Percentiles rank a stretch among this genome's conserved stretches.
Conservation (phyloP, 129 eudicot genomes). For the Ambrosia trifida region DNA sequence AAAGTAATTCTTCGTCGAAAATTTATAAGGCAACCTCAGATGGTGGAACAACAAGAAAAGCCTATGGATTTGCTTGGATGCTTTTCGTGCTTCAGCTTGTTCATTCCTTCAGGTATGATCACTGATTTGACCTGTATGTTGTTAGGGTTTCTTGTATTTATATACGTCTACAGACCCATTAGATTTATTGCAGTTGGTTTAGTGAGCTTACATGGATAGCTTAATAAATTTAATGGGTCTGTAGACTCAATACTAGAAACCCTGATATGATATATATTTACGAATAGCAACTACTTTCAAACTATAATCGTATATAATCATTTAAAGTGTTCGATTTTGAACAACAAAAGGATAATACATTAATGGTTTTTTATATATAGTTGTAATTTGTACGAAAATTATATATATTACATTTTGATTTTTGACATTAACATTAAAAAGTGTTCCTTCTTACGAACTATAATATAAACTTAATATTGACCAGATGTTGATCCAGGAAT, state of each 20-base stretch:
- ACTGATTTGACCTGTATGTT: neutral
- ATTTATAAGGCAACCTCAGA: neutral
- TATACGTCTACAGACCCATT: too few species aligned
- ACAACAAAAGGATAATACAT: neutral
- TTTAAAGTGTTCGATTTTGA: neutral
- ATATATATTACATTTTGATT: neutral
- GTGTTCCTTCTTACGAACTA: neutral
- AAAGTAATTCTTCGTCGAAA: constrained; percentile 63
- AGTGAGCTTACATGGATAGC: too few species aligned
- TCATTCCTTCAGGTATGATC: constrained; percentile 43
- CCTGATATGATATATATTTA: too few species aligned
- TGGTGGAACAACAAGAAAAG: constrained; percentile 1
- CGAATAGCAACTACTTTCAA: neutral
- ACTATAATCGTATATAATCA: neutral
- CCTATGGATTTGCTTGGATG: constrained; percentile 50
- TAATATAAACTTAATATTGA: neutral
- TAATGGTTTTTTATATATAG: neutral
- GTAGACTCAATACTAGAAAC: too few species aligned
- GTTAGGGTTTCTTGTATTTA: too few species aligned
- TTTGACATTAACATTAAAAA: neutral
- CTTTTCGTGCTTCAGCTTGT: constrained; percentile 61
- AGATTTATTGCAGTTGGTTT: too few species aligned
- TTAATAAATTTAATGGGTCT: too few species aligned
- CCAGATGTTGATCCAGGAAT: too few species aligned
- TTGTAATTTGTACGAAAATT: neutral